phyloP scores from a whole-genome alignment of 73 alveolate genomes.

The Paraurostyla sp. region DNA sequence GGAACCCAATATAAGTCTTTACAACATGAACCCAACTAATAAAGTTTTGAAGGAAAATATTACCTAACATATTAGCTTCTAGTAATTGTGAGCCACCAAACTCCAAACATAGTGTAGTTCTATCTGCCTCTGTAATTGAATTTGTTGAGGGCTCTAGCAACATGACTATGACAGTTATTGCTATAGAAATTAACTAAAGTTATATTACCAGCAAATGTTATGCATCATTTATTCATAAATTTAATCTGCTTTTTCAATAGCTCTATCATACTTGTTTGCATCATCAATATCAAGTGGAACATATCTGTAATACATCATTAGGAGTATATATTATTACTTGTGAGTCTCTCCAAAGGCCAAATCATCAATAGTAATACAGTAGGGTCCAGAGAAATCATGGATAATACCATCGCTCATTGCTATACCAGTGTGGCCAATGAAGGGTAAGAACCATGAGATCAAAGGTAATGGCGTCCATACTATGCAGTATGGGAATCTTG shows the following conservation, averaged over 20 bases:
- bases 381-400: constrained; percentile 98
- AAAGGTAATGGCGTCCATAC: constrained; percentile 97
- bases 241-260: constrained; percentile 70
- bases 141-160: constrained; percentile 81
- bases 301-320: constrained; percentile 47
- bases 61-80: constrained; percentile 76
- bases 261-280: constrained; percentile 71
- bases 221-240: constrained; percentile 72
- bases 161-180: constrained; percentile 89
- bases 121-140: constrained; percentile 75
- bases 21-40: constrained; percentile 69
- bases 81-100: constrained; percentile 85
- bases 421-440: constrained; percentile 97
- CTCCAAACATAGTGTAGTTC: constrained; percentile 84
- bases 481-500: constrained; percentile 92
- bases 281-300: constrained; percentile 76
- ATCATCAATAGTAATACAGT: constrained; percentile 89
- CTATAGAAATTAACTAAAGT: neutral
- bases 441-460: constrained; percentile 90
- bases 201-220: constrained; percentile 66
- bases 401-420: constrained; percentile 90
- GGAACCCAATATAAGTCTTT: constrained; percentile 78
- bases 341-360: constrained; percentile 96
- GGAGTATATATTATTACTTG: constrained; percentile 55
- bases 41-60: neutral